A percentile compares a stretch with the other conserved stretches of the same genome.
Conservation (phyloP, 257 asterid genomes). For the Sherardia arvensis region DNA sequence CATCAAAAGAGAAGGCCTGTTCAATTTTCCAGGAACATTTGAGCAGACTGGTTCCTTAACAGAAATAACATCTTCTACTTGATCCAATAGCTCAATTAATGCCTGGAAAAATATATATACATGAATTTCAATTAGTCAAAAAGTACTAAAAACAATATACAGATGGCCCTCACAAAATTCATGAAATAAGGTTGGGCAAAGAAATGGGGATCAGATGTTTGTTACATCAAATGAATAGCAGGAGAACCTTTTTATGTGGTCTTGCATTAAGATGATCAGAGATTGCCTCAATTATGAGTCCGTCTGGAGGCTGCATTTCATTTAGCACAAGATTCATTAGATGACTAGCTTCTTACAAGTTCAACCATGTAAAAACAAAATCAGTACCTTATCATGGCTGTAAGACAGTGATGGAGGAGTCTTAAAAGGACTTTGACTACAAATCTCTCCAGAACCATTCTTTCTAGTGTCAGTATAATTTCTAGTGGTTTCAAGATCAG, state of each 20-base stretch:
- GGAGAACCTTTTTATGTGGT: constrained; percentile 78
- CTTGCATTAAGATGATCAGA: constrained; percentile 48
- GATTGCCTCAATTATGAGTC: constrained; percentile 31
- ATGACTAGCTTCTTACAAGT: constrained; percentile 7
- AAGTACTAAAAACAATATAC: neutral
- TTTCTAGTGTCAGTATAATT: constrained; percentile 16
- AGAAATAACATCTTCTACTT: constrained; percentile 84
- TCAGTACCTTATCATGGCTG: constrained; percentile 62
- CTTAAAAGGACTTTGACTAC: constrained; percentile 69
- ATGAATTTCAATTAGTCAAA: neutral
- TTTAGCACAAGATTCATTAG: constrained; percentile 16
- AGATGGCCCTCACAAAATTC: neutral
- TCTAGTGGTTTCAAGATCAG: constrained; percentile 26
- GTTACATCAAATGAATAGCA: constrained; percentile 16
- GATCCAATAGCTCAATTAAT: constrained; percentile 82
- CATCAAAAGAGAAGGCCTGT: constrained; percentile 26
- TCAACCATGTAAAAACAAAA: constrained; percentile 9
- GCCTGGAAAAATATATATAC: constrained; percentile 43
- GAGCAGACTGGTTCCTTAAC: constrained; percentile 39
- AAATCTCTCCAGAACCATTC: constrained; percentile 27
- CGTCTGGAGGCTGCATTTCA: constrained; percentile 44
- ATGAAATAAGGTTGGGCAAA: neutral
- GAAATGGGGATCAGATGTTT: neutral
- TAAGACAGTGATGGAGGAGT: constrained; percentile 88
- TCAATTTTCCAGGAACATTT: constrained; percentile 28